Percentiles rank a stretch among this genome's conserved stretches.
Evolutionary conservation across 257 asterid species (phyloP).

Genomic region (Solanum raphanifolium): DNA sequence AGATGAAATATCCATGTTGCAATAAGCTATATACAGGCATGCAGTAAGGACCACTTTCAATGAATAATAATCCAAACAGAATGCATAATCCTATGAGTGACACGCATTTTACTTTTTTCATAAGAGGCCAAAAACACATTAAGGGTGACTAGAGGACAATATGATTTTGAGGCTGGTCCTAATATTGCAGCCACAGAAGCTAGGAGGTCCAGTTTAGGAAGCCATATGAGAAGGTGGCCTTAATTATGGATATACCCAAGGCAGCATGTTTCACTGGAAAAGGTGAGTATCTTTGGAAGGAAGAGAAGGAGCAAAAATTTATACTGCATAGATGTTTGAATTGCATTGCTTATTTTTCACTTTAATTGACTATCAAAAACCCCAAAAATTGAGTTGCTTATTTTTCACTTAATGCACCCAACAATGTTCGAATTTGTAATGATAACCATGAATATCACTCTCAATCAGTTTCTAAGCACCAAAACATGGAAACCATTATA

Average conservation of each 20-base stretch:
- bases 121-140: background rate
- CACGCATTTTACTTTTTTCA: background rate
- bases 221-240: background rate
- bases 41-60: background rate
- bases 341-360: background rate
- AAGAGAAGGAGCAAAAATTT: background rate
- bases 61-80: background rate
- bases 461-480: background rate
- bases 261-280: background rate
- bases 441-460: background rate
- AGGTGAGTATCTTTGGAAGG: background rate
- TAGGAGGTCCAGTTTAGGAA: background rate
- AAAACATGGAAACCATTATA: background rate
- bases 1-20: background rate
- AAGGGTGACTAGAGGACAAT: background rate
- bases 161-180: background rate
- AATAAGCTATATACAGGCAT: background rate
- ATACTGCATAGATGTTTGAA: background rate
- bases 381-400: background rate
- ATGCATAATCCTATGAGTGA: background rate
- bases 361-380: background rate
- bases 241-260: background rate
- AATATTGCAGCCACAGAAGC: background rate
- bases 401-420: background rate
- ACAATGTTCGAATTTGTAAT: background rate